Percentiles rank a stretch among this genome's conserved stretches.
phyloP scores from a whole-genome alignment of 2,329 filamentous ascomycete genomes.

The Emmonsiellopsis sp. region DNA sequence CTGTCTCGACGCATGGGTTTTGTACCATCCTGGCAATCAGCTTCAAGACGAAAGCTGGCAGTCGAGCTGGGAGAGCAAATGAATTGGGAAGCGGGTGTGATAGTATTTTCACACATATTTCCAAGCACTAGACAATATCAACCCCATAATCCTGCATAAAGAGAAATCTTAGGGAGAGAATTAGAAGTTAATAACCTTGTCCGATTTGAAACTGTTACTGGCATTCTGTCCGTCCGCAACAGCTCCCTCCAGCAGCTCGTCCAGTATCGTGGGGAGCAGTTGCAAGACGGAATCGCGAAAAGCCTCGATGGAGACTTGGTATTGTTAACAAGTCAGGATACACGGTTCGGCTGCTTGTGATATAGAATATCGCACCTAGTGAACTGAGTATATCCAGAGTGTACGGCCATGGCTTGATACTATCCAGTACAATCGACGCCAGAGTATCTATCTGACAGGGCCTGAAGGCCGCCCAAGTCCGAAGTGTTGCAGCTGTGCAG shows the following conservation, averaged over 20 bases:
- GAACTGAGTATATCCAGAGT: constrained; percentile 40
- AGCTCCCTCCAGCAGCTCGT: constrained; percentile 24
- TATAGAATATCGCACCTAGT: constrained; percentile 33
- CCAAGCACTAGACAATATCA: constrained; percentile 16
- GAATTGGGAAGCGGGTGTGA: constrained; percentile 23
- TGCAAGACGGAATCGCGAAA: constrained; percentile 26
- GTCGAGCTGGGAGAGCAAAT: constrained; percentile 22
- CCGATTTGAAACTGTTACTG: too few species aligned
- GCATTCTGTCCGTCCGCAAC: constrained; percentile 8
- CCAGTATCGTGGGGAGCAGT: constrained; percentile 24
- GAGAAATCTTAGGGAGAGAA: too few species aligned
- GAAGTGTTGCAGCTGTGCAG: constrained; percentile 27
- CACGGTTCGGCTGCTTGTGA: neutral
- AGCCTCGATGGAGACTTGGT: constrained; percentile 17
- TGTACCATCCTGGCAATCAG: constrained; percentile 20
- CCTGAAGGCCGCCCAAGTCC: constrained; percentile 38
- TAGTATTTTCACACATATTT: constrained; percentile 24
- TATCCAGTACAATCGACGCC: constrained; percentile 37
- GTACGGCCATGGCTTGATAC: constrained; percentile 42
- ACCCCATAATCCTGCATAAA: too few species aligned
- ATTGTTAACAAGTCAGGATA: constrained; percentile 6
- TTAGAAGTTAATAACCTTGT: too few species aligned
- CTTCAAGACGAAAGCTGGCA: constrained; percentile 24
- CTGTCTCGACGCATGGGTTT: constrained; percentile 22
- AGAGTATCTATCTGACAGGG: constrained; percentile 41